Evolutionary conservation across 225 moss, liverwort and hornwort species (phyloP).

Genomic region (Neckera pumila): DNA sequence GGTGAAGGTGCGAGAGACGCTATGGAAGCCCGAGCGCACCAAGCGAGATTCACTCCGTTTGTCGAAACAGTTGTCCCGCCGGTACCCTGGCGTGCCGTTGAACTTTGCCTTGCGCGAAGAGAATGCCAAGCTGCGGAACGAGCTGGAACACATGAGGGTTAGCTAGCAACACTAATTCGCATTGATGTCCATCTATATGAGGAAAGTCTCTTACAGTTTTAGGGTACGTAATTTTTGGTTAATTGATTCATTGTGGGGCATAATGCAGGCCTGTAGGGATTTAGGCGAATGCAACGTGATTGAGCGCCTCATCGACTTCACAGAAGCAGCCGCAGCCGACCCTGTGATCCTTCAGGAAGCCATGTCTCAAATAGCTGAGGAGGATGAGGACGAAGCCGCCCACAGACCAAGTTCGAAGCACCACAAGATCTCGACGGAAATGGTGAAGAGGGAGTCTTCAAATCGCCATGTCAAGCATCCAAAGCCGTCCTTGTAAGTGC

Average conservation of each 20-base stretch:
- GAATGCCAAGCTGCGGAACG: constrained; percentile 68
- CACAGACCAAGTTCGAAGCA: not conserved
- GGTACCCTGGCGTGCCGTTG: constrained; percentile 72
- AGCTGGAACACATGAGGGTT: constrained; percentile 64
- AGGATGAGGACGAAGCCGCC: constrained; percentile 3
- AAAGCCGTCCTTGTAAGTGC: constrained; percentile 32
- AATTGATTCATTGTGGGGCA: not conserved
- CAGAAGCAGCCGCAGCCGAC: constrained; percentile 48
- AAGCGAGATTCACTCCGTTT: constrained; percentile 56
- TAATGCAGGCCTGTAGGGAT: constrained; percentile 42
- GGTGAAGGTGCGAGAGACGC: constrained; percentile 51
- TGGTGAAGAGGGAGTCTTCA: constrained; percentile 18
- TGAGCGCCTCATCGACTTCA: constrained; percentile 80
- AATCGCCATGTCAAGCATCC: constrained; percentile 16
- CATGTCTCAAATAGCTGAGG: constrained; percentile 26
- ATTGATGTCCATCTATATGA: not conserved
- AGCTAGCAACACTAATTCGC: not conserved
- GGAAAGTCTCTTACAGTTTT: not conserved
- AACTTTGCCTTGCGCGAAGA: constrained; percentile 66
- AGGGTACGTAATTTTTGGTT: not conserved
- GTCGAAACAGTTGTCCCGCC: constrained; percentile 63
- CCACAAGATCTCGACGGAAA: not conserved
- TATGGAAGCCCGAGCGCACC: constrained; percentile 68
- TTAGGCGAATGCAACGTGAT: constrained; percentile 68
- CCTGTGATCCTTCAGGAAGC: constrained; percentile 22